phyloP scores from a whole-genome alignment of 1,284 basidiomycete species.

The Rhodotorula glutinis region DNA sequence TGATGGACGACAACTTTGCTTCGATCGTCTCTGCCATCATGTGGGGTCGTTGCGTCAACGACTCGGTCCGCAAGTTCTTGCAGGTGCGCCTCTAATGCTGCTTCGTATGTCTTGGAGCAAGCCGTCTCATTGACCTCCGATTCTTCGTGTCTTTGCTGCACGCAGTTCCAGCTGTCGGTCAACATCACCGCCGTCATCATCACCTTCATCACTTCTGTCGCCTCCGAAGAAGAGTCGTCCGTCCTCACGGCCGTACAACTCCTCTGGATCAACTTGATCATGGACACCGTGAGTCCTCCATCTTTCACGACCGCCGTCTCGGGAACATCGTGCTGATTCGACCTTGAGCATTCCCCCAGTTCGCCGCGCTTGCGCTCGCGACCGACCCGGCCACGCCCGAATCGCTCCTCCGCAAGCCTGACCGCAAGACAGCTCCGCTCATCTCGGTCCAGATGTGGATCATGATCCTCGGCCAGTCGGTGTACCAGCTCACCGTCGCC shows the following conservation, averaged over 20 bases:
- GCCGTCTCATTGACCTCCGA: no score
- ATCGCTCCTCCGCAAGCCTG: constrained; percentile 78
- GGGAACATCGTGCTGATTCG: no score
- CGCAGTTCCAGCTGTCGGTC: constrained; percentile 83
- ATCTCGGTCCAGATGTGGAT: constrained; percentile 70
- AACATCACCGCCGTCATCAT: constrained; percentile 94
- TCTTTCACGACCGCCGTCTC: no score
- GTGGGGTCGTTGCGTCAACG: constrained; percentile 98
- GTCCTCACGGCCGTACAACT: constrained; percentile 92
- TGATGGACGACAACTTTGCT: constrained; percentile 93
- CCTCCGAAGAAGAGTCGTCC: constrained; percentile 70
- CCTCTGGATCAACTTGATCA: constrained; percentile 85
- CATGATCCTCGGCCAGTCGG: constrained; percentile 84
- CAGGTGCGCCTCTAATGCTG: constrained; percentile 54
- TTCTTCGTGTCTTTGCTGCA: no score
- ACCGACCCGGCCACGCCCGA: constrained; percentile 89
- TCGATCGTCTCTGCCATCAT: constrained; percentile 96
- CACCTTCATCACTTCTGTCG: constrained; percentile 86
- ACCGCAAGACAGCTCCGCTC: constrained; percentile 78
- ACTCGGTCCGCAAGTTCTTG: constrained; percentile 93
- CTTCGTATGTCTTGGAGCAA: no score
- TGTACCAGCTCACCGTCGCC: constrained; percentile 80
- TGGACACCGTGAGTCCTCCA: constrained; percentile 39
- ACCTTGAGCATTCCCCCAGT: constrained; percentile 51
- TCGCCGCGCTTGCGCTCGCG: constrained; percentile 92